Evolutionary conservation across 2,329 filamentous ascomycete species (phyloP).

Genomic region (Colletotrichum musicola): DNA sequence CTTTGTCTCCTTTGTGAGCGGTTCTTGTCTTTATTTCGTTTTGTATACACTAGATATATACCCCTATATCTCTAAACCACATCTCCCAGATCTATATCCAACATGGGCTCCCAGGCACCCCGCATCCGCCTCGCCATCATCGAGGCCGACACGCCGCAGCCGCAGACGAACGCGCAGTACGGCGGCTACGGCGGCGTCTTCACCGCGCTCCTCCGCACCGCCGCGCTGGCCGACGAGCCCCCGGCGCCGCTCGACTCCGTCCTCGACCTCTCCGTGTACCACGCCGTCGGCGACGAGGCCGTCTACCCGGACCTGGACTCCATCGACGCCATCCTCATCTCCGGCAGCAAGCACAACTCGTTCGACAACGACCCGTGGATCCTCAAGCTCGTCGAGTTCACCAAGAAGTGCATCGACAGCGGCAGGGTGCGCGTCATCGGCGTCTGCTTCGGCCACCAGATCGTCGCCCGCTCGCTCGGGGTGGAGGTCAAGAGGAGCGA

Average conservation of each 20-base stretch:
- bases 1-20: not conserved
- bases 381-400: constrained; percentile 77
- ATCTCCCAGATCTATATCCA: not conserved
- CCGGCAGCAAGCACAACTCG: constrained; percentile 80
- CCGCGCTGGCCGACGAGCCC: constrained; percentile 61
- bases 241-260: constrained; percentile 56
- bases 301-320: constrained; percentile 79
- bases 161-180: constrained; percentile 73
- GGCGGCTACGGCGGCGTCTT: constrained; percentile 81
- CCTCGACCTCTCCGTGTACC: constrained; percentile 73
- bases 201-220: constrained; percentile 67
- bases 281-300: constrained; percentile 75
- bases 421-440: constrained; percentile 78
- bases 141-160: constrained; percentile 85
- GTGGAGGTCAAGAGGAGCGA: constrained; percentile 75
- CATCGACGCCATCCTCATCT: constrained; percentile 86
- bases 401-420: constrained; percentile 68
- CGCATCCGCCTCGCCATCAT: constrained; percentile 86
- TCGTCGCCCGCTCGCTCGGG: constrained; percentile 80
- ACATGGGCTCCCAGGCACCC: constrained; percentile 42
- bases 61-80: not conserved
- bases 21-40: not conserved
- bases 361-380: constrained; percentile 85
- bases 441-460: constrained; percentile 90
- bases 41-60: constrained; percentile 2